Base-by-base conservation (phyloP, 345 rosid genomes). In the Iberis pinnata region DNA sequence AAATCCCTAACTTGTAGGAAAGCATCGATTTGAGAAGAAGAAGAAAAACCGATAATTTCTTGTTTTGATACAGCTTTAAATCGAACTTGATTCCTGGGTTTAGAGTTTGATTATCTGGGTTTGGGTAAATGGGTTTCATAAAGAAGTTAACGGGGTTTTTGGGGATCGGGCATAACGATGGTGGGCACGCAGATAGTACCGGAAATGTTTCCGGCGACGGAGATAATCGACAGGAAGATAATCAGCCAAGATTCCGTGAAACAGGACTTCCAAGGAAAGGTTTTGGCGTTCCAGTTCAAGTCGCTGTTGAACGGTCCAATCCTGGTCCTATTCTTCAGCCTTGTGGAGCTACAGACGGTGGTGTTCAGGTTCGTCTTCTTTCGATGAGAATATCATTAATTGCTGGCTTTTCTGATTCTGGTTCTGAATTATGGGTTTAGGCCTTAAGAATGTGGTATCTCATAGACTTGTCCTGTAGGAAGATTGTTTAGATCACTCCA, bases 241-340 rank as follows among this genome's bases (percentile, higher is more conserved):
- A 60, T 18, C 82, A 53, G n/a, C 63, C 75, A 6, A 20, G 49
- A n/a, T 80, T 61, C 27, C 84, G 72, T 40, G 87, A 78, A 60
- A 67, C 93, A 26, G 90, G 87, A 24, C 73, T 77, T 56, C 94
- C 94, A 12, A 77, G 90, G 46, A 78, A 48, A 65, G 97, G 97
- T 14, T 85, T 92, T 61, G 67, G 86, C 47, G 94, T 92, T 2
- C 89, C 95, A 14, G 88, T 87, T 53, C 82, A 88, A 64, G 82
- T 88, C 36, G 48, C 81, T 55, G 80, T 82, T 18, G 93, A 88
- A 39, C 88, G 95, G 39, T 76, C 84, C 14, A 75, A 68, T 22
- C 72, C 50, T 25, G 86, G 76, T 17, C 93, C 95, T 1, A 43
- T 88, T 36, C 64, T 92, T 52, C 66, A 77, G 47, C 88, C 88